Evolutionary conservation across 768 basidiomycete genomes (phyloP), one percentile per base, ranked within the genome.

Genomic region (Pisolithus marmoratus): DNA sequence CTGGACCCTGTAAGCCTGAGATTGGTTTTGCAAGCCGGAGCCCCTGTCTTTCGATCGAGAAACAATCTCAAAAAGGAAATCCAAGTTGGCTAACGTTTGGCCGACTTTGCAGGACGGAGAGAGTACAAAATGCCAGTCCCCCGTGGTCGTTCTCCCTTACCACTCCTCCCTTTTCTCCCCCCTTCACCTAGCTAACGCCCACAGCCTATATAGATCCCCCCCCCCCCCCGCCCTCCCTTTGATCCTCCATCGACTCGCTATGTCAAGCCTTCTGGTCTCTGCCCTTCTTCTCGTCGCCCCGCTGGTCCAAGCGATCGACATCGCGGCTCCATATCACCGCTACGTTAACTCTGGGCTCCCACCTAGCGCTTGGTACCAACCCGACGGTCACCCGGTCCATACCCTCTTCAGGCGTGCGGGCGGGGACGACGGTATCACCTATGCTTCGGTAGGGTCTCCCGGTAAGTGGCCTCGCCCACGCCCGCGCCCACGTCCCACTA

Each of bases 321-420:
- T 55, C 36, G 51, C 54, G 49, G 48, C 56, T n/a, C 54, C 55
- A 29, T 45, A 52, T 42, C 57, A 61, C 53, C 49, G 54, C 24
- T 61, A 65, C 50, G 37, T 51, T 4, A 54, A 59, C 46, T 48
- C 31, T 51, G 54, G 49, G 26, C 59, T 52, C 36, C 60, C 67
- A 14, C 69, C 71, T 14, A 60, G 53, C 53, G 57, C 48, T 34
- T 91, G 89, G 89, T 81, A 78, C 61, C 90, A 89, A 48, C 61
- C 68, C 41, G 62, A 72, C 15, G 76, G 75, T 56, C 86, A 90
- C 59, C 80, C 80, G 4, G 80, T 75, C 8, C 74, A 85, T 62
- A 49, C 58, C 42, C 73, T 92, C 46, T 91, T 90, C 70, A 76
- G 72, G 59, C 83, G 87, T 48, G 76, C 52, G 19, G 61, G 55